phyloP scores from a whole-genome alignment of 352 stramenopile species.

The Phytopythium delawarense region DNA sequence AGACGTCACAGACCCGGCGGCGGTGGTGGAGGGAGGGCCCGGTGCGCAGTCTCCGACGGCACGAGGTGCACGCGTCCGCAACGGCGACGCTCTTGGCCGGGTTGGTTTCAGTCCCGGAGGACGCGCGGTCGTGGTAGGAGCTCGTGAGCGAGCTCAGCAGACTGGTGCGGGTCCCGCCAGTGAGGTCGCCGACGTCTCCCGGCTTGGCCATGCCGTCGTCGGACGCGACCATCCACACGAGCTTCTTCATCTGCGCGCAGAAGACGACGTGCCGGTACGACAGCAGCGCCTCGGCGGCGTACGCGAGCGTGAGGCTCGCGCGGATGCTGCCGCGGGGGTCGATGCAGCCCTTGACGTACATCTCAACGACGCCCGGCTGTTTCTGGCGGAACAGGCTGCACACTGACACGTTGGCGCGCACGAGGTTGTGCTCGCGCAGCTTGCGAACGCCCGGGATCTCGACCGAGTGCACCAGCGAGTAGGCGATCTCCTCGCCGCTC shows the following conservation, averaged over 20 bases:
- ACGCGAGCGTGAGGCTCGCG: slow-evolving; percentile 20
- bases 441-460: slow-evolving; percentile 26
- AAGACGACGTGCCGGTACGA: slow-evolving; percentile 24
- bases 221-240: slow-evolving; percentile 38
- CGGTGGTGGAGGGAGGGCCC: neutral
- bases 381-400: slow-evolving; percentile 34
- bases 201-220: slow-evolving; percentile 2
- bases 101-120: neutral
- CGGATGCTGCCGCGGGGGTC: slow-evolving; percentile 20
- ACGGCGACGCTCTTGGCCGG: slow-evolving; percentile 1
- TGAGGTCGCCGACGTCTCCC: neutral
- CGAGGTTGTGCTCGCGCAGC: slow-evolving; percentile 30
- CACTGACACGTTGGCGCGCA: slow-evolving; percentile 36
- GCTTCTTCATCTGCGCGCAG: slow-evolving; percentile 65
- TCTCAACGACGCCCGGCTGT: slow-evolving; percentile 19
- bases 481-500: slow-evolving; percentile 36
- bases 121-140: slow-evolving; percentile 7
- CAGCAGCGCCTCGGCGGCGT: slow-evolving; percentile 25
- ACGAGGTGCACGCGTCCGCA: slow-evolving; percentile 14
- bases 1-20: slow-evolving; percentile 6
- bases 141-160: slow-evolving; percentile 7
- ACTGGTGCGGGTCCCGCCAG: neutral
- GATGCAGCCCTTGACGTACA: slow-evolving; percentile 30
- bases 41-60: slow-evolving; percentile 5
- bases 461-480: slow-evolving; percentile 32